Conservation (phyloP, 106 monocot species). For the Iris macrosiphon region DNA sequence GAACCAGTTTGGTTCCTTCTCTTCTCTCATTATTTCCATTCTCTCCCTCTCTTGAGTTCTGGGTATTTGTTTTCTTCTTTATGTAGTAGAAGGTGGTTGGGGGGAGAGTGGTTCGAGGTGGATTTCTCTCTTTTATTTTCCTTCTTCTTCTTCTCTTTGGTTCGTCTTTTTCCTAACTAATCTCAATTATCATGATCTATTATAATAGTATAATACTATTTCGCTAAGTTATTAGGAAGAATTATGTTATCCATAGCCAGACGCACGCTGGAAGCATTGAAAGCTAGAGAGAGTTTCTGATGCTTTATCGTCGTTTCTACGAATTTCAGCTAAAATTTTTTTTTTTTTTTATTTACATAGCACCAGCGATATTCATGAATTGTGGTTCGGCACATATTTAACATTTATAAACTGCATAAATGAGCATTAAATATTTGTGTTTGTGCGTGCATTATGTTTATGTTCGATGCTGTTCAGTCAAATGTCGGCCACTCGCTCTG, state of each 20-base stretch:
- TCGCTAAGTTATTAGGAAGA: background rate
- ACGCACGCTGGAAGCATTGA: background rate
- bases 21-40: conserved; percentile 1
- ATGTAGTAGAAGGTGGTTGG: background rate
- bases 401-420: too few species aligned
- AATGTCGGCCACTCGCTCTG: too few species aligned
- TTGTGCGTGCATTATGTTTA: too few species aligned
- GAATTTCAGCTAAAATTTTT: background rate
- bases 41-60: background rate
- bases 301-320: too few species aligned
- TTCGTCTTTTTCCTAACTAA: background rate
- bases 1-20: conserved; percentile 11
- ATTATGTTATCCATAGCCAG: background rate
- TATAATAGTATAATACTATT: background rate
- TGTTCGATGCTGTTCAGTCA: too few species aligned
- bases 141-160: background rate
- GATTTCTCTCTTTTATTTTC: conserved; percentile 11
- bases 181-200: background rate
- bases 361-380: background rate
- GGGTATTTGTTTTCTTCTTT: background rate
- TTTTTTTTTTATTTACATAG: background rate
- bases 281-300: background rate
- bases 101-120: conserved; percentile 14
- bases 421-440: too few species aligned
- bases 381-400: too few species aligned